Evolutionary conservation across 2,329 filamentous ascomycete species (phyloP).

Genomic region (Cordyceps javanica): DNA sequence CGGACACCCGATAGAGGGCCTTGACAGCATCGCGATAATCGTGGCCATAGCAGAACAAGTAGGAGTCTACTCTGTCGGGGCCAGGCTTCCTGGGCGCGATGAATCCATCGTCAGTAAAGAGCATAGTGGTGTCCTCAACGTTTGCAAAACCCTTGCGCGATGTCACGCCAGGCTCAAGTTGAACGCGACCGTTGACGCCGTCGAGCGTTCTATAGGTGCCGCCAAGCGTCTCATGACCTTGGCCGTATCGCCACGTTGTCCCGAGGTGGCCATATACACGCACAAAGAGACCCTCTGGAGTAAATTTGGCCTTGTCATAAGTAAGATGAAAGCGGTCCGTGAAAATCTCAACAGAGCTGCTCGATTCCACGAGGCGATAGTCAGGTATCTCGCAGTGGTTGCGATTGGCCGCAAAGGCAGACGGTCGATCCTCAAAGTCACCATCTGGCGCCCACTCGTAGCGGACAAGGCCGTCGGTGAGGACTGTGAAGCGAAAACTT

Average conservation of each 20-base stretch:
- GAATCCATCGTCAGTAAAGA: slow-evolving; percentile 48
- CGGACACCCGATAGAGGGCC: slow-evolving; percentile 49
- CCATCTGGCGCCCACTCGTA: slow-evolving; percentile 58
- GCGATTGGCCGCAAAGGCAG: slow-evolving; percentile 54
- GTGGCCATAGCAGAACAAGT: slow-evolving; percentile 54
- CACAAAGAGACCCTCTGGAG: slow-evolving; percentile 40
- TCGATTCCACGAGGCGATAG: slow-evolving; percentile 41
- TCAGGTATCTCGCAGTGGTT: slow-evolving; percentile 33
- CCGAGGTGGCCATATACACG: slow-evolving; percentile 19
- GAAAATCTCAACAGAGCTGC: slow-evolving; percentile 46
- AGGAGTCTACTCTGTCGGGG: slow-evolving; percentile 45
- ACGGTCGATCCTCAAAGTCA: slow-evolving; percentile 56
- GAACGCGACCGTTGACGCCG: slow-evolving; percentile 37
- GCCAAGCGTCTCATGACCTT: slow-evolving; percentile 33
- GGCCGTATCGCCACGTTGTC: slow-evolving; percentile 45
- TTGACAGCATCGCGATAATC: slow-evolving; percentile 49
- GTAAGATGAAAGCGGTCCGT: slow-evolving; percentile 49
- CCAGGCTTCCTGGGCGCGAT: slow-evolving; percentile 41
- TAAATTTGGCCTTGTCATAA: slow-evolving; percentile 54
- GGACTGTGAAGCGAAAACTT: slow-evolving; percentile 53
- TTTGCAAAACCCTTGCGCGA: slow-evolving; percentile 44
- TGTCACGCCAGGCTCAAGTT: slow-evolving; percentile 44
- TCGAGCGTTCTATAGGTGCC: slow-evolving; percentile 47
- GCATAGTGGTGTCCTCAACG: slow-evolving; percentile 51
- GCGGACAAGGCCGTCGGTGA: slow-evolving; percentile 50